A percentile compares a stretch with the other conserved stretches of the same genome.
Evolutionary conservation across 441 rosid species (phyloP).

Genomic region (Kokia cookei): DNA sequence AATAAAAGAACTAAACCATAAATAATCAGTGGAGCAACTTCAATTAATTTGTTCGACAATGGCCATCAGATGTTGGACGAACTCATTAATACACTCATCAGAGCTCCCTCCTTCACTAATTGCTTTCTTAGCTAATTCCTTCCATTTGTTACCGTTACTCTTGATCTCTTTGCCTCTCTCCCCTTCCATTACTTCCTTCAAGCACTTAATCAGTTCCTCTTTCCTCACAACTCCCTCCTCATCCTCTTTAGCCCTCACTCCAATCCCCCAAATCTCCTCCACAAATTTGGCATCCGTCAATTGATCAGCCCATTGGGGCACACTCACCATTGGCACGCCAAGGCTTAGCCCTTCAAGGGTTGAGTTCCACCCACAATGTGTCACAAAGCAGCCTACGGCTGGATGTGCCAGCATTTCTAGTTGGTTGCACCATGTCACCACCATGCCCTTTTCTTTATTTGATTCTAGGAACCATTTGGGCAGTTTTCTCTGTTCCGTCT

Average conservation of each 20-base stretch:
- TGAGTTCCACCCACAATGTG: slow-evolving; percentile 63
- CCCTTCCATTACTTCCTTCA: slow-evolving; percentile 61
- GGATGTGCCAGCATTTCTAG: slow-evolving; percentile 38
- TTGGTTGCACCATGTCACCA: slow-evolving; percentile 51
- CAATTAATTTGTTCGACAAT: not conserved
- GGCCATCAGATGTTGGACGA: slow-evolving; percentile 25
- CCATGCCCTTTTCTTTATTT: slow-evolving; percentile 23
- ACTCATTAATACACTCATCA: slow-evolving; percentile 38
- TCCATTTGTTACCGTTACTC: slow-evolving; percentile 51
- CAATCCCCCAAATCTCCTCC: slow-evolving; percentile 47
- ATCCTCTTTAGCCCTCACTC: slow-evolving; percentile 51
- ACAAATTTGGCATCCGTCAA: slow-evolving; percentile 42
- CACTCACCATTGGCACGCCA: slow-evolving; percentile 46
- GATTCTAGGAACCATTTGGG: slow-evolving; percentile 28
- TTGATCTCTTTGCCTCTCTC: slow-evolving; percentile 38
- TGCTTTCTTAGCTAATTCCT: slow-evolving; percentile 42
- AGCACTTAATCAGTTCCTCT: slow-evolving; percentile 41
- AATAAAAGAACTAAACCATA: too few species aligned
- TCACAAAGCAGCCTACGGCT: slow-evolving; percentile 41
- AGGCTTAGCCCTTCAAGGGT: slow-evolving; percentile 49
- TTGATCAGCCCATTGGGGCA: slow-evolving; percentile 57
- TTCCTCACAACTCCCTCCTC: slow-evolving; percentile 42
- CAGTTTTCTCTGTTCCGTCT: slow-evolving; percentile 25
- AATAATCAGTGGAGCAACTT: not conserved
- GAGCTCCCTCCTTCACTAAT: slow-evolving; percentile 66